Evolutionary conservation across 805 yeast genomes (phyloP), one percentile per base, ranked within the genome.

Genomic region (Yarrowia sp.): DNA sequence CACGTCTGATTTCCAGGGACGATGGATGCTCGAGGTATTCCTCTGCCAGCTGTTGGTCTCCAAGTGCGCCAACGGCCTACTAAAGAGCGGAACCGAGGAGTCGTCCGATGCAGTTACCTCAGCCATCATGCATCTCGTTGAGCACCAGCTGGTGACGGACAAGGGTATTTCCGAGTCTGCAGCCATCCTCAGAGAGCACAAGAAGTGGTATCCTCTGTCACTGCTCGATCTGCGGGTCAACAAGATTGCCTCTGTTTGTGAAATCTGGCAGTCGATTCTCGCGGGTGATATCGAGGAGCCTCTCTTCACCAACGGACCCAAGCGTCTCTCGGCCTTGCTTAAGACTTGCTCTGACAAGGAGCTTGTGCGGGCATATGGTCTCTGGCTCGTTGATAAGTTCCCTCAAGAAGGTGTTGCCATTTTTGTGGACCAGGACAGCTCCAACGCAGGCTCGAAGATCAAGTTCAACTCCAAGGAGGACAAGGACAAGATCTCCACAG

Each of bases 361-460:
- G 7, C 59, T 74, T n/a, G 74, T 74, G n/a, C 74, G 76, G 77
- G 70, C 69, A 13, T 68, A 72, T 36, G 76, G 76, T 0, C 46
- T 72, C 29, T 72, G 78, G 74, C 66, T 76, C 13, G 66, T 68
- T 25, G 61, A 67, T 44, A 44, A 68, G n/a, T 67, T 68, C 24
- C 68, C 76, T 0, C 62, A 68, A 46, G 62, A 64, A 4, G 78
- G 77, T 1, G 64, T 77, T 3, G 62, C 64, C 18, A 67, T 77
- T 6, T 72, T 77, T 38, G 68, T 70, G 8, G 67, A 68, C 53
- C 56, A 65, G 7, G 46, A 68, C 31, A 47, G 56, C 10, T 44
- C 51, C 1, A 44, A 44, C 13, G 12, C 51, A 0, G 56, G 56
- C 32, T 36, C 61, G 7, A 64, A 65, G 33, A 62, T 63, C 10